phyloP scores from a whole-genome alignment of 75 land plant genomes.

The Pinus albicaulis region DNA sequence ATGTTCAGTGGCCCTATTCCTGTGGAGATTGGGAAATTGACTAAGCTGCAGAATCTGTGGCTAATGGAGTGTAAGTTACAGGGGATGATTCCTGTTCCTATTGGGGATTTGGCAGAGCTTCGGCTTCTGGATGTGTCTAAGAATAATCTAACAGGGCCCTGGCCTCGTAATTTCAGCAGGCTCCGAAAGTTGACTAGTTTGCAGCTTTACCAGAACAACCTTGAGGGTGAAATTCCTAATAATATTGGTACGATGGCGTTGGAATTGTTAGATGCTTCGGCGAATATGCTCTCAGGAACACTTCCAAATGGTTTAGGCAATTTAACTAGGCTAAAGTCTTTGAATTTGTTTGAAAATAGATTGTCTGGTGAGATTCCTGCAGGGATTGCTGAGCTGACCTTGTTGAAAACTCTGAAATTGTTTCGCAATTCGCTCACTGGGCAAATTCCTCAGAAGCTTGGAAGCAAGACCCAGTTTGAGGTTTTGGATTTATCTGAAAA shows the following conservation, averaged over 20 bases:
- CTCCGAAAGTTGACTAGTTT: slow-evolving; percentile 27
- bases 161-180: slow-evolving; percentile 27
- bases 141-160: slow-evolving; percentile 37
- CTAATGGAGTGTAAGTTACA: slow-evolving; percentile 30
- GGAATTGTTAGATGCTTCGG: slow-evolving; percentile 7
- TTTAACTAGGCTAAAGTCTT: slow-evolving; percentile 1
- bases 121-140: slow-evolving; percentile 27
- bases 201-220: slow-evolving; percentile 33
- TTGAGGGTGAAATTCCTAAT: slow-evolving; percentile 46
- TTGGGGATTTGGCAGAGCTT: slow-evolving; percentile 22
- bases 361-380: slow-evolving; percentile 25
- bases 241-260: slow-evolving; percentile 22
- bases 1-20: slow-evolving; percentile 50
- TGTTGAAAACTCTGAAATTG: slow-evolving; percentile 5
- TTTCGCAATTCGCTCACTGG: slow-evolving; percentile 21
- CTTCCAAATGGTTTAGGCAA: not conserved
- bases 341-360: slow-evolving; percentile 21
- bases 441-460: slow-evolving; percentile 22
- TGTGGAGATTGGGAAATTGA: slow-evolving; percentile 39
- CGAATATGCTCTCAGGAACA: slow-evolving; percentile 46
- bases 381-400: slow-evolving; percentile 11
- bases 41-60: slow-evolving; percentile 37
- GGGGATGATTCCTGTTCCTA: slow-evolving; percentile 48
- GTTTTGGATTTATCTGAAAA: slow-evolving; percentile 30
- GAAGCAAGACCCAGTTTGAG: slow-evolving; percentile 12